These are phyloP conservation scores for Thalassiosira hispida DNA, from an alignment of 352 stramenopile species.

Conservation along the genomic window DNA sequence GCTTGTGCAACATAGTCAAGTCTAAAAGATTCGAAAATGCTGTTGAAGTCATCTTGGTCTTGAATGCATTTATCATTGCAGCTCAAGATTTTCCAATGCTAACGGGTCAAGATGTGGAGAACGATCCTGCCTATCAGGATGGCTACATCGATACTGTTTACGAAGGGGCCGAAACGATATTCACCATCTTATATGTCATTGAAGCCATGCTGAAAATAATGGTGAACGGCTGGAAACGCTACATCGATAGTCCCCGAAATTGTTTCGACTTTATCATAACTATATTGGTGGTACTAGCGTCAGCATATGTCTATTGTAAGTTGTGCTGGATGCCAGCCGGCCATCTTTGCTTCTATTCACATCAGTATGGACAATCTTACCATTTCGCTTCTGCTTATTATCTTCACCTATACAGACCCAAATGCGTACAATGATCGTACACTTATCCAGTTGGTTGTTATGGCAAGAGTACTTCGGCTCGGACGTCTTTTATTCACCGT, in stretches of 20 bases:
- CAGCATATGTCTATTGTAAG: slow-evolving; percentile 75
- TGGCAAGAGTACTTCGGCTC: slow-evolving; percentile 75
- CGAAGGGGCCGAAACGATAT: slow-evolving; percentile 67
- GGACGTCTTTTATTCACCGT: slow-evolving; percentile 64
- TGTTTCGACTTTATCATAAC: slow-evolving; percentile 79
- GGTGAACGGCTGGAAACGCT: slow-evolving; percentile 74
- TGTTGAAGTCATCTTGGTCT: slow-evolving; percentile 70
- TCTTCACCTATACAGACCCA: slow-evolving; percentile 49
- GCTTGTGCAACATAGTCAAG: slow-evolving; percentile 45
- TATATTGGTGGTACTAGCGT: slow-evolving; percentile 58
- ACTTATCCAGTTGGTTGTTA: slow-evolving; percentile 77
- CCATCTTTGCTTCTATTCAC: not conserved
- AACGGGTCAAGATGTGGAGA: slow-evolving; percentile 44
- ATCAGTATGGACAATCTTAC: not conserved
- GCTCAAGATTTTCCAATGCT: slow-evolving; percentile 75
- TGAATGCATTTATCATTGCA: slow-evolving; percentile 74
- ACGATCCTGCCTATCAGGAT: slow-evolving; percentile 52
- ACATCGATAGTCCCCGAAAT: slow-evolving; percentile 67
- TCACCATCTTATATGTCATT: slow-evolving; percentile 73
- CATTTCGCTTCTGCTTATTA: not conserved
- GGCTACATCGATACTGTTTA: slow-evolving; percentile 68
- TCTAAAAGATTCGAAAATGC: slow-evolving; percentile 65
- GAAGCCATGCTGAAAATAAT: slow-evolving; percentile 74
- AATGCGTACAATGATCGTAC: slow-evolving; percentile 64
- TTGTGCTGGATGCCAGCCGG: not conserved